phyloP scores from a whole-genome alignment of 768 basidiomycete genomes.

The Phylloporus scabripes region DNA sequence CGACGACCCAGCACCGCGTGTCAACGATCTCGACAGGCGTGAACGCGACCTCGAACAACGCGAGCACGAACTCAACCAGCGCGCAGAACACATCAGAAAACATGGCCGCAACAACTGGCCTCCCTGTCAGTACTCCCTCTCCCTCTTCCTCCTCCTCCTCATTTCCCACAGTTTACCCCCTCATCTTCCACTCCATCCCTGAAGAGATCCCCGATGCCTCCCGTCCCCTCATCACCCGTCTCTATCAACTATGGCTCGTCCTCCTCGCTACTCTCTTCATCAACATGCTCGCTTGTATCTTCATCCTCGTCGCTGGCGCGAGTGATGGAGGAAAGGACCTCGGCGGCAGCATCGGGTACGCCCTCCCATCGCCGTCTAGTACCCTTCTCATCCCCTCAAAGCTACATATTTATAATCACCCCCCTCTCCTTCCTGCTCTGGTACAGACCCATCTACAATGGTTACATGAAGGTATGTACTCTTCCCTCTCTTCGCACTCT shows the following conservation, averaged over 20 bases:
- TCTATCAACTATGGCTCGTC: constrained; percentile 94
- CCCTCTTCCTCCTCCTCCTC: constrained; percentile 11
- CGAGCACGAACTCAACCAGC: constrained; percentile 67
- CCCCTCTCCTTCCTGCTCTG: constrained; percentile 84
- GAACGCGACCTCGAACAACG: constrained; percentile 79
- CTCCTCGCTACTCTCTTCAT: constrained; percentile 75
- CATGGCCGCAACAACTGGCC: constrained; percentile 95
- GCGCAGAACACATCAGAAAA: constrained; percentile 60
- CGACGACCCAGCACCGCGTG: constrained; percentile 66
- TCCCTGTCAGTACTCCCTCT: constrained; percentile 52
- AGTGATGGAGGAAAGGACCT: constrained; percentile 73
- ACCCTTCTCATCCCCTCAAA: constrained; percentile 29
- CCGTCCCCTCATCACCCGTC: constrained; percentile 70
- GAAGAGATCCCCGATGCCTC: constrained; percentile 86
- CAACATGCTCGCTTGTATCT: constrained; percentile 89
- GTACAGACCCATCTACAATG: constrained; percentile 98
- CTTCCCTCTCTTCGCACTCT: constrained; percentile 17
- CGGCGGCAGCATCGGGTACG: constrained; percentile 78
- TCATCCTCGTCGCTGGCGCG: constrained; percentile 74
- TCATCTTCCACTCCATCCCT: constrained; percentile 90
- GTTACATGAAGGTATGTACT: constrained; percentile 82
- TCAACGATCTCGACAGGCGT: constrained; percentile 50
- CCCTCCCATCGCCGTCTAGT: constrained; percentile 14
- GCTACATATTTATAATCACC: constrained; percentile 76
- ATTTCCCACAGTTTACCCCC: constrained; percentile 67